Base-by-base conservation (phyloP, 176 grass and related monocot genomes). In the Eremochloa ophiuroides region DNA sequence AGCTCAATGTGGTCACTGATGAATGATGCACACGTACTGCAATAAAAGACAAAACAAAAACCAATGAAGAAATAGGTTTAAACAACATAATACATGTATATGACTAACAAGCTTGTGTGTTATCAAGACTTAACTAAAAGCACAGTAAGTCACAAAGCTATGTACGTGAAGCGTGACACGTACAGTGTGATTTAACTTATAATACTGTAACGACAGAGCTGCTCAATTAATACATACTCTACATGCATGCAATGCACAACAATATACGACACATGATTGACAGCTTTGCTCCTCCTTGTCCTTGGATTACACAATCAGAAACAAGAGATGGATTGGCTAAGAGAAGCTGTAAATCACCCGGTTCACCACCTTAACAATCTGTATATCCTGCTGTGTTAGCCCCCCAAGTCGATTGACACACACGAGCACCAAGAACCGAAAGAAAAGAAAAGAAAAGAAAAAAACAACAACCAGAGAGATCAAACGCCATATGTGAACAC, bases 301-400 rank as follows among this genome's bases (percentile, higher is more conserved):
- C 34, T 28, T 64, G 20, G 29, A 74, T 75, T 59, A 68, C 50
- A 75, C 39, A 16, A 68, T 84, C 62, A 43, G 56, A 77, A 69
- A 77, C 55, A 47, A 64, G 56, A 62, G 53, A 58, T 59, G 1
- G 11, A 77, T 77, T 29, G 43, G 16, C 48, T 29, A 82, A 82
- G 79, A 79, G 73, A 82, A 86, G 79, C 83, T 73, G 55, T 66
- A 76, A 85, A 84, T 58, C 77, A 72, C 56, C 56, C 37, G 55
- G 71, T 71, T 72, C 77, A 85, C 12, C 82, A 77, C 56, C 78
- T 86, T 82, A 89, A 82, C 66, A 89, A 78, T 89, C 58, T 77
- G 83, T 85, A 84, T 85, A 85, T 80, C 74, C 87, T 77, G 43
- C 82, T 89, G 87, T 89, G 88, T 86, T 89, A 89, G 83, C 66